phyloP scores from a whole-genome alignment of 805 yeast genomes.

The Yarrowia osloensis region DNA sequence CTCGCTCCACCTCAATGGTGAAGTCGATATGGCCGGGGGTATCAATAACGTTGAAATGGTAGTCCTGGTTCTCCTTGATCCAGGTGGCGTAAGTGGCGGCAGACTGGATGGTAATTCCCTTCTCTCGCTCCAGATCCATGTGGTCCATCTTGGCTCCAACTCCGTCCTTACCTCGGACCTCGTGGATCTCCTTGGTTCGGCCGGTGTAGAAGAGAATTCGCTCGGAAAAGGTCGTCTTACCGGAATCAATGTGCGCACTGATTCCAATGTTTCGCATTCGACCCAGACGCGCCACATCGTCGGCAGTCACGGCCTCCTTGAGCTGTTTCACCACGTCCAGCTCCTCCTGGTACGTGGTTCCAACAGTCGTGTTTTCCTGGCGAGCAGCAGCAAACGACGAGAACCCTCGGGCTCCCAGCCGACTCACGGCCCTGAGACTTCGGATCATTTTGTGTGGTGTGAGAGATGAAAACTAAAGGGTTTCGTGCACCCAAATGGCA shows the following conservation, averaged over 20 bases:
- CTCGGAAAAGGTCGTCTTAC: slow-evolving; percentile 97
- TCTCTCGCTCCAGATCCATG: slow-evolving; percentile 97
- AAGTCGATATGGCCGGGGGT: slow-evolving; percentile 99
- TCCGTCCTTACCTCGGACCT: slow-evolving; percentile 91
- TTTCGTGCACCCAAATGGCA: too few relatives aligned
- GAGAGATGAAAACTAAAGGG: background rate
- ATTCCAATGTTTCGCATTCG: slow-evolving; percentile 92
- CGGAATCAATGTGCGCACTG: slow-evolving; percentile 97
- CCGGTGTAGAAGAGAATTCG: slow-evolving; percentile 96
- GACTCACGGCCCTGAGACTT: slow-evolving; percentile 41
- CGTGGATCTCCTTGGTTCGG: slow-evolving; percentile 94
- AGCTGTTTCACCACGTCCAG: slow-evolving; percentile 8
- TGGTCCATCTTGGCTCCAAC: slow-evolving; percentile 99
- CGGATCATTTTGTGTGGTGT: slow-evolving; percentile 4
- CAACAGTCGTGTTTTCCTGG: slow-evolving; percentile 29
- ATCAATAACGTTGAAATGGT: slow-evolving; percentile 92
- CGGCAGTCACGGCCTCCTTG: slow-evolving; percentile 37
- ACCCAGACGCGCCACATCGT: slow-evolving; percentile 48
- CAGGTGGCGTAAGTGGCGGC: slow-evolving; percentile 99
- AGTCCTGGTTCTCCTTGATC: slow-evolving; percentile 57
- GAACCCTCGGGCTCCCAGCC: slow-evolving; percentile 21
- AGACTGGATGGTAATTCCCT: slow-evolving; percentile 97
- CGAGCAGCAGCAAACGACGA: background rate
- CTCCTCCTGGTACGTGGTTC: slow-evolving; percentile 29
- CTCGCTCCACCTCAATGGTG: slow-evolving; percentile 98